Percentiles rank a stretch among this genome's conserved stretches.
Conservation (phyloP, 177 flowering plant species). For the Tripterygium wilfordii region DNA sequence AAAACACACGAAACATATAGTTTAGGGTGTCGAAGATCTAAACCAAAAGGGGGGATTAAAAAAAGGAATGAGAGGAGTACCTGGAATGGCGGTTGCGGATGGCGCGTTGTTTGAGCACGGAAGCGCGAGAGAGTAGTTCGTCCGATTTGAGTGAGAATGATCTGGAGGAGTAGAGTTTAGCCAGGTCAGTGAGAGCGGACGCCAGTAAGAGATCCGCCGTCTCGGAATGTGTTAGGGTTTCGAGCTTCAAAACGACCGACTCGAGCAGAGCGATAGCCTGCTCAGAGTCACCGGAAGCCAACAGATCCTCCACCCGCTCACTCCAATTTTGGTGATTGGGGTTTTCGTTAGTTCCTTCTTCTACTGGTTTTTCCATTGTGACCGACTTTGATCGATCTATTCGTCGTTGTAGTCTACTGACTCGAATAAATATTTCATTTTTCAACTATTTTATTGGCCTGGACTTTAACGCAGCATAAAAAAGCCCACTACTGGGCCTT, state of each 20-base stretch:
- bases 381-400: too few species aligned
- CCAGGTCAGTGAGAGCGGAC: slow-evolving; percentile 53
- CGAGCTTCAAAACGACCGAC: slow-evolving; percentile 31
- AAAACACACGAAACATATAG: neutral
- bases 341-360: slow-evolving; percentile 3
- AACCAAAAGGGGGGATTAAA: neutral
- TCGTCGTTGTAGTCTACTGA: too few species aligned
- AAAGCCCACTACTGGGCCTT: too few species aligned
- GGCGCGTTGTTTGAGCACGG: slow-evolving; percentile 32
- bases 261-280: slow-evolving; percentile 58
- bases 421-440: too few species aligned
- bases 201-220: slow-evolving; percentile 25
- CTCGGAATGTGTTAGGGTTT: slow-evolving; percentile 14
- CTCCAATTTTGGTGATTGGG: slow-evolving; percentile 42
- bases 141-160: slow-evolving; percentile 68
- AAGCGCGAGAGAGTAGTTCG: slow-evolving; percentile 37
- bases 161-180: slow-evolving; percentile 47
- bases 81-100: slow-evolving; percentile 1
- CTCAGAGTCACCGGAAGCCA: slow-evolving; percentile 42
- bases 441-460: too few species aligned
- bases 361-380: slow-evolving; percentile 15
- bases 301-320: slow-evolving; percentile 53
- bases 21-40: neutral
- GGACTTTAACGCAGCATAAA: too few species aligned
- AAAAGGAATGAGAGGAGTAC: slow-evolving; percentile 8